These are phyloP conservation scores for Candida koratica DNA, from an alignment of 805 yeast genomes.

Conservation along the genomic window DNA sequence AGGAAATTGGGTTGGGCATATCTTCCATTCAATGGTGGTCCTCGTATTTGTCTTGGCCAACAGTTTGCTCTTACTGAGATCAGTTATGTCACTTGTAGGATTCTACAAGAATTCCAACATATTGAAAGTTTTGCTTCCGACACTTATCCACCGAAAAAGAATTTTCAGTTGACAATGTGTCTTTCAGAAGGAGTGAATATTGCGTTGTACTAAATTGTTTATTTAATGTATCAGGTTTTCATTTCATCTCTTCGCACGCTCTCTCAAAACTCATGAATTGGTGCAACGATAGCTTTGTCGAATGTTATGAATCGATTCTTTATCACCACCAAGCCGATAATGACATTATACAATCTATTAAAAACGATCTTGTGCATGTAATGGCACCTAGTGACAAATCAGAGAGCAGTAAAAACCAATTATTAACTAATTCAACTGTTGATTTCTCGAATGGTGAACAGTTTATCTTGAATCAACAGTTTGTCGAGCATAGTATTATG, in stretches of 20 bases:
- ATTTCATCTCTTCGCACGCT: background rate
- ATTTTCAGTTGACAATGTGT: constrained; percentile 29
- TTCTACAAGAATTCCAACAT: constrained; percentile 23
- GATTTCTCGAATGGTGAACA: constrained; percentile 56
- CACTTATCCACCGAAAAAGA: constrained; percentile 25
- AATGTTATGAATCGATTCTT: constrained; percentile 45
- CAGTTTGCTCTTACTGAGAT: constrained; percentile 55
- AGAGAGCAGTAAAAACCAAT: constrained; percentile 41
- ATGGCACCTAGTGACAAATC: constrained; percentile 42
- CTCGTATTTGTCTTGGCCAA: constrained; percentile 53
- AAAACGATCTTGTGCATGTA: constrained; percentile 43
- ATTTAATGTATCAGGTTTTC: background rate
- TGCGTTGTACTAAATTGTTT: constrained; percentile 2
- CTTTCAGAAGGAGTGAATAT: constrained; percentile 22
- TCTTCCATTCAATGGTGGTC: constrained; percentile 54
- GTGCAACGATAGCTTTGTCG: constrained; percentile 40
- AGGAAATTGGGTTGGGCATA: constrained; percentile 45
- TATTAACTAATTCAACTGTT: constrained; percentile 34
- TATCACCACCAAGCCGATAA: constrained; percentile 20
- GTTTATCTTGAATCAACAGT: constrained; percentile 61
- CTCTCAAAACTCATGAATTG: constrained; percentile 21
- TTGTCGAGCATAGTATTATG: constrained; percentile 57
- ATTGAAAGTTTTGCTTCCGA: constrained; percentile 16
- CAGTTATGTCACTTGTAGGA: constrained; percentile 40
- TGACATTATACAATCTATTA: constrained; percentile 28